Evolutionary conservation across 768 basidiomycete genomes (phyloP), one percentile per base, ranked within the genome.

Genomic region (Coprinopsis strossmayeri): DNA sequence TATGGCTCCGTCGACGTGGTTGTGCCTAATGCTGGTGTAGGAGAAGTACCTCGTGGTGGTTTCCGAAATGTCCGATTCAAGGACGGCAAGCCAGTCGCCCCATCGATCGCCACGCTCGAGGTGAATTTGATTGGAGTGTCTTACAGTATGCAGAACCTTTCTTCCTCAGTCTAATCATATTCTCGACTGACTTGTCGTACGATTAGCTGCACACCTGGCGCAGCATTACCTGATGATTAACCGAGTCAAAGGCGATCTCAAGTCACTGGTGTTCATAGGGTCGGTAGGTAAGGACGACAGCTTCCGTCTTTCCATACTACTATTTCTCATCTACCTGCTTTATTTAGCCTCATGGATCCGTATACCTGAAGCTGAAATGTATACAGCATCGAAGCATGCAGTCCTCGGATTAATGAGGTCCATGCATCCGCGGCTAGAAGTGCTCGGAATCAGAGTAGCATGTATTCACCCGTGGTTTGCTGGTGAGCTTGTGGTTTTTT

Each of bases 381-480:
- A 81, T 57, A 62, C 67, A 5, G 74, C 72, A 13, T 73, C 79
- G 11, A 81, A 79, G 56, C 78, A 79, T 52, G 77, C 69, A 28
- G 59, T 80, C 5, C 62, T 79, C 4, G 79, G 78, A 9, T 48
- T 79, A 26, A 74, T 79, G 74, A 68, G 76, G 15, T 67, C 74
- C 10, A 60, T 81, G 7, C 59, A 69, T 51, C 64, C 63, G 30
- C 57, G 61, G 35, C 59, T 70, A n/a, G 56, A 60, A 10, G 9
- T 55, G 3, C 55, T 68, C 38, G 65, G 69, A 18, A 71, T 79
- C 55, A 64, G 76, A 24, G 61, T 78, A 18, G 70, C 64, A 5
- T 67, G 65, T 45, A 69, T 80, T 24, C 74, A 77, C 50, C 78
- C 79, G 0, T 80, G 70, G 59, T 80, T 79, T 52, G 74, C 74